These are phyloP conservation scores for Emmonsia crescens DNA, from an alignment of 2,329 filamentous ascomycete species.

Conservation along the genomic window DNA sequence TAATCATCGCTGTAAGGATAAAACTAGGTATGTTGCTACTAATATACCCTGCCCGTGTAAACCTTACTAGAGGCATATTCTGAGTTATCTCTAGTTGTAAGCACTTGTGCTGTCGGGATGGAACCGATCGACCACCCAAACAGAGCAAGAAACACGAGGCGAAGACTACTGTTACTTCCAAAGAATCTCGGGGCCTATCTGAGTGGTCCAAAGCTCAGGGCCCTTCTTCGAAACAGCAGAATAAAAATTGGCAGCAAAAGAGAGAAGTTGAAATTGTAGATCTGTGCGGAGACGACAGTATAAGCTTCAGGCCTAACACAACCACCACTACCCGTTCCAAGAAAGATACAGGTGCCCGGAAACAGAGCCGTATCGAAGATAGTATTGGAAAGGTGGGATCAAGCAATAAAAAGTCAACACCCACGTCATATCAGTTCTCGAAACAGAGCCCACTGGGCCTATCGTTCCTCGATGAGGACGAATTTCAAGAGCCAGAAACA, in stretches of 20 bases:
- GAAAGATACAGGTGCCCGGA: background rate
- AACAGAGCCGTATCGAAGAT: background rate
- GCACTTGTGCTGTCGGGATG: conserved; percentile 62
- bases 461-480: conserved; percentile 11
- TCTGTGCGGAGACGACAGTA: conserved; percentile 5
- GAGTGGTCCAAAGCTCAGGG: background rate
- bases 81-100: conserved; percentile 43
- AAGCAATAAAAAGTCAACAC: background rate
- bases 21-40: conserved; percentile 27
- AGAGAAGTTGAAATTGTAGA: conserved; percentile 10
- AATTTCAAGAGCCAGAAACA: background rate
- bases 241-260: background rate
- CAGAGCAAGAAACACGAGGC: conserved; percentile 20
- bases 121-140: conserved; percentile 53
- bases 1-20: conserved; percentile 58
- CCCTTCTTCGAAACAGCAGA: background rate
- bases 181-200: background rate
- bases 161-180: background rate
- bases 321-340: background rate
- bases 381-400: background rate
- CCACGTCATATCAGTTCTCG: background rate
- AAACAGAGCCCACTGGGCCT: conserved; percentile 7
- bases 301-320: background rate
- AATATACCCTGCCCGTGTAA: conserved; percentile 11
- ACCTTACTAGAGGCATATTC: conserved; percentile 26